These are phyloP conservation scores for Mucor indicus DNA, from an alignment of 371 early-diverging fungal genomes.

Conservation along the genomic window DNA sequence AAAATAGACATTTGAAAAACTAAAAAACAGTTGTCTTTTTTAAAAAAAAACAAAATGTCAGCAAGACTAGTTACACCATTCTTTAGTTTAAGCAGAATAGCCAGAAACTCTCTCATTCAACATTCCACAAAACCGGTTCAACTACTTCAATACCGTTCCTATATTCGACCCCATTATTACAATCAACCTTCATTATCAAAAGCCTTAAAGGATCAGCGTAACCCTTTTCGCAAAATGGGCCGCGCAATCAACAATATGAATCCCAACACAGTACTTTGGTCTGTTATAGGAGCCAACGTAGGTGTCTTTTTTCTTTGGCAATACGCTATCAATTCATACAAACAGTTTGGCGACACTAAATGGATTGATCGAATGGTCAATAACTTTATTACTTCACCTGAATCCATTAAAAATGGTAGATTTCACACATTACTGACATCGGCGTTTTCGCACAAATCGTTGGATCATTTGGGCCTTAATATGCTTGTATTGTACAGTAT, in stretches of 20 bases:
- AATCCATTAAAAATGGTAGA: conserved; percentile 33
- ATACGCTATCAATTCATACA: conserved; percentile 45
- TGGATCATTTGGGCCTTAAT: conserved; percentile 52
- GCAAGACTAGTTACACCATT: too few relatives aligned
- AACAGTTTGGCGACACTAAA: conserved; percentile 43
- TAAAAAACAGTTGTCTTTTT: not conserved
- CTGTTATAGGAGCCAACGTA: conserved; percentile 48
- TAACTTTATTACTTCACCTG: conserved; percentile 42
- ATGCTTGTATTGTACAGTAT: conserved; percentile 50
- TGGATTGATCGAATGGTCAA: conserved; percentile 44
- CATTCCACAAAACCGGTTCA: not conserved
- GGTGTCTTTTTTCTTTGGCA: conserved; percentile 51
- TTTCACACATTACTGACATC: conserved; percentile 51
- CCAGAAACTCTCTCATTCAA: not conserved
- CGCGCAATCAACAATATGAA: conserved; percentile 25
- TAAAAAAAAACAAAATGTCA: too few relatives aligned
- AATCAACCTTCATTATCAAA: conserved; percentile 16
- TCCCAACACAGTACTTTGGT: conserved; percentile 41
- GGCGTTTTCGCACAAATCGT: conserved; percentile 45
- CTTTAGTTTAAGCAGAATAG: too few relatives aligned
- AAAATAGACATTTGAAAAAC: not conserved
- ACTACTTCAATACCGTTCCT: not conserved
- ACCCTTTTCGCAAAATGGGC: conserved; percentile 22
- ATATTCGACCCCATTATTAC: conserved; percentile 37
- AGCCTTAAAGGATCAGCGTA: conserved; percentile 18